Conservation (phyloP, 192 early-diverging fungal genomes). For the Cetraspora pellucida region DNA sequence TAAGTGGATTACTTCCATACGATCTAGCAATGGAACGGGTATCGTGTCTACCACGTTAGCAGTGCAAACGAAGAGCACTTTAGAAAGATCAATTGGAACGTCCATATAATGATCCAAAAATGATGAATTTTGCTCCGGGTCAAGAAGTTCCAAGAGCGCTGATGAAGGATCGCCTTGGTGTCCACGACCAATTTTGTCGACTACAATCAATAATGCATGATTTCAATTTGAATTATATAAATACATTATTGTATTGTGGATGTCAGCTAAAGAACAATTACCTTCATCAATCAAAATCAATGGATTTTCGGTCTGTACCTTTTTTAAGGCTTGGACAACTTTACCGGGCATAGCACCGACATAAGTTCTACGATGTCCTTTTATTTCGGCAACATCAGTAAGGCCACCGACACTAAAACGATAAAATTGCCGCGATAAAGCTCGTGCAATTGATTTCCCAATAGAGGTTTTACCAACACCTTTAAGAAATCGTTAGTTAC, state of each 20-base stretch:
- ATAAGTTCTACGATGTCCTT: conserved; percentile 98
- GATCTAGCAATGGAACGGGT: conserved; percentile 95
- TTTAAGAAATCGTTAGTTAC: conserved; percentile 26
- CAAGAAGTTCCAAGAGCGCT: conserved; percentile 92
- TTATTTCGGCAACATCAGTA: conserved; percentile 98
- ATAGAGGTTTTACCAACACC: conserved; percentile 98
- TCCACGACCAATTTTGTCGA: conserved; percentile 97
- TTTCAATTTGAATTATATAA: too few relatives aligned
- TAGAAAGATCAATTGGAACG: conserved; percentile 95
- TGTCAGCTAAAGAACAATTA: conserved; percentile 13
- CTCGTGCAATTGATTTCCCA: conserved; percentile 96
- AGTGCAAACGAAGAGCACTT: conserved; percentile 98
- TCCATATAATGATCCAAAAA: conserved; percentile 99
- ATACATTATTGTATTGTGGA: too few relatives aligned
- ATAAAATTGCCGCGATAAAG: conserved; percentile 93
- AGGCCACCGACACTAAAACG: conserved; percentile 97
- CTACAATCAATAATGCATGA: conserved; percentile 34
- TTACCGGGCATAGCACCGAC: conserved; percentile 99
- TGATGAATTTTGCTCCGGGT: conserved; percentile 96
- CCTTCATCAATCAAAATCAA: conserved; percentile 96
- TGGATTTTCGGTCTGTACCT: conserved; percentile 98
- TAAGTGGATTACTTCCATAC: conserved; percentile 97
- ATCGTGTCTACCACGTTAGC: conserved; percentile 98
- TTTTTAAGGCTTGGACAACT: conserved; percentile 97
- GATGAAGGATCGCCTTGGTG: conserved; percentile 98